Evolutionary conservation across 495 filamentous ascomycete genomes (phyloP), one percentile per base, ranked within the genome.

Genomic region (Cercophora samala): DNA sequence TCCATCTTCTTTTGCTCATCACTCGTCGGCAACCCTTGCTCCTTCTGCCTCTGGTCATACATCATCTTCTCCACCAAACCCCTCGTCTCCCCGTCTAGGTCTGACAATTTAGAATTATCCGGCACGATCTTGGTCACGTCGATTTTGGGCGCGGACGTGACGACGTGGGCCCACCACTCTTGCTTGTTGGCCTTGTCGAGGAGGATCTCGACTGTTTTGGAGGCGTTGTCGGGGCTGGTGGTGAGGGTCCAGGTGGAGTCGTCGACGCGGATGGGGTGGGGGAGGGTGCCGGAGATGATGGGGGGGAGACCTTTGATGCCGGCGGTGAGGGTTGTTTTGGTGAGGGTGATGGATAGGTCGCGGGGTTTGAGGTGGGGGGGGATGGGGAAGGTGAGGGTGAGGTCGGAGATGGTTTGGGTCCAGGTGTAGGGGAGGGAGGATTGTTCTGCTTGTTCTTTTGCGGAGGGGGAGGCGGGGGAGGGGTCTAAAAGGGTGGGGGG

Each of bases 61-160:
- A 99, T 99, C 95, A 99, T 98, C 86, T 99, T 99, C 88, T 99
- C 95, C 54, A 99, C 95, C 94, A 99, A 97, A n/a, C 71, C 83
- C 66, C 95, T 85, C 68, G 95, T 99, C 86, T 97, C 91, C 62
- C 96, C 94, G 74, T 99, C 96, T 66, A 99, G 81, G 79, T 99
- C 95, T 65, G 89, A 85, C 70, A 99, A 80, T 74, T 90, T 95
- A 69, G 87, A 91, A 75, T 91, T 93, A 81, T 99, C 95, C 21
- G 95, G 95, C 74, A 87, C 86, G 80, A 99, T 97, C 83, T 96
- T 96, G 69, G 89, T 88, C 29, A 95, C 93, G 77, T 99, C 96
- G 81, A 98, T 96, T 75, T 88, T 90, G 25, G 91, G 92, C 25
- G 93, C 93, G 18, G 80, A 73, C 23, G 88, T 96, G 13, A 97